Conservation (phyloP, 2,329 filamentous ascomycete species). For the Fusarium sp. region DNA sequence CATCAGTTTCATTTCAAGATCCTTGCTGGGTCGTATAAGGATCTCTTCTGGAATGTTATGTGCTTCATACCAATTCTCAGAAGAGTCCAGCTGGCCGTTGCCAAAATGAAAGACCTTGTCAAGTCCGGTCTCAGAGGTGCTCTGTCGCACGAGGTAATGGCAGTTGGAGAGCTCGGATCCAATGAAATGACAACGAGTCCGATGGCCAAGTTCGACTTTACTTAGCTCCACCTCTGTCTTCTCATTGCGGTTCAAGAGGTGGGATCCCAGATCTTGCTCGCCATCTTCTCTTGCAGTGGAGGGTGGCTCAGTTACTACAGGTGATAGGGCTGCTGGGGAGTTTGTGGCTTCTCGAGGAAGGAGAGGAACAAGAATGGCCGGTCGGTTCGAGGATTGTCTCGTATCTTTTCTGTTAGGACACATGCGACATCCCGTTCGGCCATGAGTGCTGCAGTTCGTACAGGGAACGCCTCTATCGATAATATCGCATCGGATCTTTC, state of each 20-base stretch:
- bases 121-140: neutral
- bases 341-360: neutral
- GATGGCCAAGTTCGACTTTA: neutral
- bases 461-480: neutral
- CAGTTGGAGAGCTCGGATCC: neutral
- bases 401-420: neutral
- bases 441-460: neutral
- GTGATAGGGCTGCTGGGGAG: neutral
- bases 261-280: neutral
- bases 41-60: neutral
- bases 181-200: constrained; percentile 5
- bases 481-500: constrained; percentile 6
- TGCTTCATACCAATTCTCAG: neutral
- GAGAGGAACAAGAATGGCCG: neutral
- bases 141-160: neutral
- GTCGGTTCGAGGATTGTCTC: neutral
- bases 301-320: neutral
- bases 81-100: neutral
- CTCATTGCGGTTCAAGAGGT: neutral
- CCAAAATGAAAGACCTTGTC: constrained; percentile 7
- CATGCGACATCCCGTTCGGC: neutral
- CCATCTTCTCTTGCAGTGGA: neutral
- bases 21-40: neutral
- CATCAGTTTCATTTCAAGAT: neutral
- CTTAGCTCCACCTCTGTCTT: neutral